A percentile compares a stretch with the other conserved stretches of the same genome.
Conservation (phyloP, 164 flowering plant species). For the Chimonanthus salicifolius region DNA sequence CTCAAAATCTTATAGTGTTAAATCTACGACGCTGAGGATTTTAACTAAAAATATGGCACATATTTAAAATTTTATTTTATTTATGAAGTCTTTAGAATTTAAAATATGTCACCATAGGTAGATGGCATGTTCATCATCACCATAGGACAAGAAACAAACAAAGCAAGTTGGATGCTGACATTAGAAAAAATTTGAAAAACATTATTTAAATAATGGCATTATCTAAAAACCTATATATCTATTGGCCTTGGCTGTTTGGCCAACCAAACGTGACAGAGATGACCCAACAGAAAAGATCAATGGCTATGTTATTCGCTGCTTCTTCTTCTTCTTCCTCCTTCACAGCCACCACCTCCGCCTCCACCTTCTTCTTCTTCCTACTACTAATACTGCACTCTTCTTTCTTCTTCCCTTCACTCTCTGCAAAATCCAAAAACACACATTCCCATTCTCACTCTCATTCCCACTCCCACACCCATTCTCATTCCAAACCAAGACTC, state of each 20-base stretch:
- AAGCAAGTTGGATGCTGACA: neutral
- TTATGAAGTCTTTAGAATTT: neutral
- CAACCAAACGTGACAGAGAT: neutral
- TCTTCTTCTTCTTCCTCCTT: slow-evolving; percentile 7
- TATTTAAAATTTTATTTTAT: too few relatives aligned
- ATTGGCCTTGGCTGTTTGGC: neutral
- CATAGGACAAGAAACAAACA: neutral
- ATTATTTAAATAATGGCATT: too few relatives aligned
- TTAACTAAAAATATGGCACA: too few relatives aligned
- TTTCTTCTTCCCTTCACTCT: slow-evolving; percentile 12
- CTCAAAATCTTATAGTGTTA: too few relatives aligned
- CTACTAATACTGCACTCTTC: slow-evolving; percentile 27
- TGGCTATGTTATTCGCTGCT: slow-evolving; percentile 22
- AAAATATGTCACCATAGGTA: too few relatives aligned
- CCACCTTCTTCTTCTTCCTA: slow-evolving; percentile 22
- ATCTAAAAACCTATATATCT: neutral
- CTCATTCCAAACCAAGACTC: slow-evolving; percentile 41
- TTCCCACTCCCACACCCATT: slow-evolving; percentile 14
- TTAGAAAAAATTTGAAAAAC: neutral
- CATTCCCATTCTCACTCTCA: slow-evolving; percentile 20
- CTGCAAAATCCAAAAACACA: slow-evolving; percentile 31
- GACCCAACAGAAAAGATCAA: slow-evolving; percentile 10
- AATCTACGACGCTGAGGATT: too few relatives aligned
- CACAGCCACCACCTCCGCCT: neutral
- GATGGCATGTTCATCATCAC: neutral